A percentile compares a stretch with the other conserved stretches of the same genome.
These are phyloP conservation scores for Rhizophagus clarus DNA, from an alignment of 192 early-diverging fungal species.

Conservation along the genomic window DNA sequence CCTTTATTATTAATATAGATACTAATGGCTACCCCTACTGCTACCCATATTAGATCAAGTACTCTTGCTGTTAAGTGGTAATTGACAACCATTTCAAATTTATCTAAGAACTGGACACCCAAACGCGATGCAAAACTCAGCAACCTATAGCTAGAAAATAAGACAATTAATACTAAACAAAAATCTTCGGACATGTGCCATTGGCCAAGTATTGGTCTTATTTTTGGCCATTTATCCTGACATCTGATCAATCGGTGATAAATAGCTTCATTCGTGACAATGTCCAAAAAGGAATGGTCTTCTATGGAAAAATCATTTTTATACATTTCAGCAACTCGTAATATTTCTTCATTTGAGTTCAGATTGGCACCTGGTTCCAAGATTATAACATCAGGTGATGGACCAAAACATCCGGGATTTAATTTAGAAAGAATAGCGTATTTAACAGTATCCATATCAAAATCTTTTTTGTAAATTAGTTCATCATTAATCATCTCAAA, in stretches of 20 bases:
- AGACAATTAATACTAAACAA: no score
- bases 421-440: background rate
- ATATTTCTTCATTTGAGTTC: conserved; percentile 13
- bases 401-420: background rate
- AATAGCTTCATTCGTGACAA: background rate
- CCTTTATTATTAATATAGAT: background rate
- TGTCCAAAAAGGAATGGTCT: background rate
- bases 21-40: background rate
- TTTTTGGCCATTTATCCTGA: background rate
- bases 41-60: conserved; percentile 11
- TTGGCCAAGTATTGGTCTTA: no score
- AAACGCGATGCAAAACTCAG: background rate
- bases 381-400: background rate
- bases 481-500: no score
- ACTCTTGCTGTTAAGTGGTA: background rate
- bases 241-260: background rate
- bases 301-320: background rate
- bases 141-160: background rate
- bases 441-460: background rate
- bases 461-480: background rate
- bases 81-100: conserved; percentile 17
- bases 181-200: no score
- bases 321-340: background rate
- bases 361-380: background rate
- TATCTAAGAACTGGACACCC: conserved; percentile 9